These are phyloP conservation scores for Chrysanthemum seticuspe DNA, from an alignment of 129 eudicot genomes.

Conservation along the genomic window DNA sequence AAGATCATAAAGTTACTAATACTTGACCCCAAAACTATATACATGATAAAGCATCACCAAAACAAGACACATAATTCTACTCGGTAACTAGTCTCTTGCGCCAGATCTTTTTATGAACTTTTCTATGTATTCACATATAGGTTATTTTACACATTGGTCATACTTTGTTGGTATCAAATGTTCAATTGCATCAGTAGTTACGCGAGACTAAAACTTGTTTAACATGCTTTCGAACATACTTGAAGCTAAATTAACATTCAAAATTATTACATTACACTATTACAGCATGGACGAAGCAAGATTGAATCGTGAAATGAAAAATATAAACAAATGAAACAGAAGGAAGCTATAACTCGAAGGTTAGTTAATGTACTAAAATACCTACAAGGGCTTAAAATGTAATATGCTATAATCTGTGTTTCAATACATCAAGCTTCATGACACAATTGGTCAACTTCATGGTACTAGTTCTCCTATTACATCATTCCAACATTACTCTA, in stretches of 20 bases:
- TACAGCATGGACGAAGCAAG: not conserved
- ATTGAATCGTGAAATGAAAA: not conserved
- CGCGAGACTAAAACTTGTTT: too few species aligned
- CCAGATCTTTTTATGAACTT: too few species aligned
- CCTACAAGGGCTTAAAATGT: constrained; percentile 4
- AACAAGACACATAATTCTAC: too few species aligned
- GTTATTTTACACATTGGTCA: too few species aligned
- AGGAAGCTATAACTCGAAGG: constrained; percentile 2
- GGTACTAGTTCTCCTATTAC: constrained; percentile 21
- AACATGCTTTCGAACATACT: too few species aligned
- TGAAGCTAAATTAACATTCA: not conserved
- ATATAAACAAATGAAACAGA: not conserved
- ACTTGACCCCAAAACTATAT: too few species aligned
- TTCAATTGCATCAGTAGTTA: too few species aligned
- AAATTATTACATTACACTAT: not conserved
- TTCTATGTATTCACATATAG: too few species aligned
- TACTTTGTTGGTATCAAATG: too few species aligned
- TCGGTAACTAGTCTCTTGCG: too few species aligned
- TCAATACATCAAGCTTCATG: constrained; percentile 8
- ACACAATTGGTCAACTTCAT: constrained; percentile 11
- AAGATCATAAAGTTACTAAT: too few species aligned
- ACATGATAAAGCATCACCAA: too few species aligned
- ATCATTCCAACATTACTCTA: constrained; percentile 10
- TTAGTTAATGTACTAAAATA: constrained; percentile 1
- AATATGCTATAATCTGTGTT: constrained; percentile 15